Conservation (phyloP, 805 yeast species). For the Wickerhamomyces canadensis region DNA sequence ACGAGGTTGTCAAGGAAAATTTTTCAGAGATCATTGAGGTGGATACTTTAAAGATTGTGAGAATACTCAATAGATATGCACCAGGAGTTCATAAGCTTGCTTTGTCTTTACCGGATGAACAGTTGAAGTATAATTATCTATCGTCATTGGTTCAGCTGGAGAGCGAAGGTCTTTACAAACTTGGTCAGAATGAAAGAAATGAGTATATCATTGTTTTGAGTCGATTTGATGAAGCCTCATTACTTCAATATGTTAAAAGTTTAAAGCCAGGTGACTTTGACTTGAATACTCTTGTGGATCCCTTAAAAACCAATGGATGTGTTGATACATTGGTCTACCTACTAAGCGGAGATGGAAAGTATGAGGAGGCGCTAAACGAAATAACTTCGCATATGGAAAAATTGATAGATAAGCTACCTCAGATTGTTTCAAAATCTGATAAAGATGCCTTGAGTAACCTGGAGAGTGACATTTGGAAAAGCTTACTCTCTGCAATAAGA, state of each 20-base stretch:
- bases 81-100: conserved; percentile 16
- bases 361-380: conserved; percentile 22
- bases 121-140: conserved; percentile 21
- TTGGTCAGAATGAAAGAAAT: conserved; percentile 16
- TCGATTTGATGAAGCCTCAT: conserved; percentile 10
- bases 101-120: conserved; percentile 13
- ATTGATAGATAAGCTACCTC: conserved; percentile 13
- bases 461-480: conserved; percentile 31
- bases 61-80: conserved; percentile 21
- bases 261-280: conserved; percentile 20
- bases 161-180: conserved; percentile 12
- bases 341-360: conserved; percentile 8
- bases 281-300: conserved; percentile 18
- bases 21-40: conserved; percentile 22
- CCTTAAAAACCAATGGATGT: conserved; percentile 18
- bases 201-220: conserved; percentile 16
- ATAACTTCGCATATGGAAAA: conserved; percentile 8
- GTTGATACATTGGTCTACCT: conserved; percentile 21
- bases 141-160: conserved; percentile 19
- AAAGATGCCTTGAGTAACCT: conserved; percentile 8
- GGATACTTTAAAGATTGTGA: conserved; percentile 23
- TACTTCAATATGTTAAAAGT: conserved; percentile 16
- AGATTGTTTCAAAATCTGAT: conserved; percentile 6
- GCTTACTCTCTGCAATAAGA: conserved; percentile 28
- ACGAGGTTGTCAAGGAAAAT: conserved; percentile 12